Evolutionary conservation across 352 stramenopile genomes (phyloP).

Genomic region (Blastocystis sp.): DNA sequence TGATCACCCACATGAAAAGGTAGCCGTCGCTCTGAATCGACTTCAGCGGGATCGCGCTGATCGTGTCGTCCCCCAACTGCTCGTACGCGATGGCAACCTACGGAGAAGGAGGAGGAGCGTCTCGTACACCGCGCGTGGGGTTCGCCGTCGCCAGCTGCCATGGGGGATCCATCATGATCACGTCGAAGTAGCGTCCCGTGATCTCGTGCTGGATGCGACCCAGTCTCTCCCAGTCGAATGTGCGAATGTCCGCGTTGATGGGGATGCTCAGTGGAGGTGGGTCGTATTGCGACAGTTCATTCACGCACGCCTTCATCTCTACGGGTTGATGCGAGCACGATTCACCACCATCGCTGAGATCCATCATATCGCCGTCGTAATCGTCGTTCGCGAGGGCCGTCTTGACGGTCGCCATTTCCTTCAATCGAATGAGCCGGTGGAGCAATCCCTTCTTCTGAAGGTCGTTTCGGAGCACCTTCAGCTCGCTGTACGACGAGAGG

Average conservation of each 20-base stretch:
- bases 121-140: conserved; percentile 75
- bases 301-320: conserved; percentile 48
- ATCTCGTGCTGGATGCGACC: conserved; percentile 70
- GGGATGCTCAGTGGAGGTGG: conserved; percentile 76
- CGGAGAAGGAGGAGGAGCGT: background rate
- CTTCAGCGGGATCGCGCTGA: conserved; percentile 75
- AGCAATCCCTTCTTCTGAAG: conserved; percentile 34
- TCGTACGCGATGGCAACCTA: conserved; percentile 77
- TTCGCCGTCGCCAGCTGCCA: conserved; percentile 77
- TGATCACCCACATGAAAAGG: conserved; percentile 78
- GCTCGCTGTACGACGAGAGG: conserved; percentile 38
- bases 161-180: conserved; percentile 78
- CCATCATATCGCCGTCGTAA: background rate
- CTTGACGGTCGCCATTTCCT: background rate
- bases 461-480: conserved; percentile 50
- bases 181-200: conserved; percentile 75
- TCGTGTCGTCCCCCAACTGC: conserved; percentile 75
- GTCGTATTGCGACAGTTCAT: conserved; percentile 67
- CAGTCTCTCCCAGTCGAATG: conserved; percentile 76
- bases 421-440: conserved; percentile 7
- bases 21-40: conserved; percentile 76
- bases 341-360: background rate
- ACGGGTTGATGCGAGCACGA: background rate
- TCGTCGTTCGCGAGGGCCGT: background rate
- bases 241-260: conserved; percentile 76